Percentiles rank a stretch among this genome's conserved stretches.
phyloP scores from a whole-genome alignment of 2,329 filamentous ascomycete genomes.

The Apiospora aurea region DNA sequence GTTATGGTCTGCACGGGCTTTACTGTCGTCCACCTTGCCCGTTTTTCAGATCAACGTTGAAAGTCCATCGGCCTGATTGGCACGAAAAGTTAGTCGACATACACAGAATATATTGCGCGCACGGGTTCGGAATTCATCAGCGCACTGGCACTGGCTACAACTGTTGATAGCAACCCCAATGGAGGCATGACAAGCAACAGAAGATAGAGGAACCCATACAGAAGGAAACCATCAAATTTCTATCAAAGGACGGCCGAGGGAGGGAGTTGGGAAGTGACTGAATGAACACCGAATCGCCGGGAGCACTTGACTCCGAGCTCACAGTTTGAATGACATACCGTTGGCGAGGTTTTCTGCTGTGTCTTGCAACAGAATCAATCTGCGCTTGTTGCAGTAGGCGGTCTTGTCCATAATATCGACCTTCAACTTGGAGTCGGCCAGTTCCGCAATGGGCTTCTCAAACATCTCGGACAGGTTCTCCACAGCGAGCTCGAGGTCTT shows the following conservation, averaged over 20 bases:
- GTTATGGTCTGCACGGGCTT: neutral
- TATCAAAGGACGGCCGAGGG: neutral
- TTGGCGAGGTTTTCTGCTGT: slow-evolving; percentile 91
- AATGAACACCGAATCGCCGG: neutral
- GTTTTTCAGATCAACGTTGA: slow-evolving; percentile 42
- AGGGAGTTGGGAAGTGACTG: neutral
- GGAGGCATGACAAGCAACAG: neutral
- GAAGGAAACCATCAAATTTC: neutral
- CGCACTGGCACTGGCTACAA: neutral
- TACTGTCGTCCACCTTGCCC: neutral
- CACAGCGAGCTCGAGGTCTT: slow-evolving; percentile 95
- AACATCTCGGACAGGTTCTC: slow-evolving; percentile 99
- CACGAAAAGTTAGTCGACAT: neutral
- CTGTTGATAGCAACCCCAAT: neutral
- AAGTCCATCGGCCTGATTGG: slow-evolving; percentile 40
- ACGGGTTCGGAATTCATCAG: slow-evolving; percentile 18
- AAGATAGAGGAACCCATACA: neutral
- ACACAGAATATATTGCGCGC: neutral
- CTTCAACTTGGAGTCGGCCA: slow-evolving; percentile 88
- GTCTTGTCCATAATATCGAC: slow-evolving; percentile 99
- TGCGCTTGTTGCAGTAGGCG: slow-evolving; percentile 91
- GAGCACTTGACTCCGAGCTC: slow-evolving; percentile 4
- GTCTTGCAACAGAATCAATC: slow-evolving; percentile 88
- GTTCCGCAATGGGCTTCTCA: slow-evolving; percentile 90
- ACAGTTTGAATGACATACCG: slow-evolving; percentile 62